A percentile compares a stretch with the other conserved stretches of the same genome.
Evolutionary conservation across 768 basidiomycete genomes (phyloP).

Genomic region (Tulasnella sp.): DNA sequence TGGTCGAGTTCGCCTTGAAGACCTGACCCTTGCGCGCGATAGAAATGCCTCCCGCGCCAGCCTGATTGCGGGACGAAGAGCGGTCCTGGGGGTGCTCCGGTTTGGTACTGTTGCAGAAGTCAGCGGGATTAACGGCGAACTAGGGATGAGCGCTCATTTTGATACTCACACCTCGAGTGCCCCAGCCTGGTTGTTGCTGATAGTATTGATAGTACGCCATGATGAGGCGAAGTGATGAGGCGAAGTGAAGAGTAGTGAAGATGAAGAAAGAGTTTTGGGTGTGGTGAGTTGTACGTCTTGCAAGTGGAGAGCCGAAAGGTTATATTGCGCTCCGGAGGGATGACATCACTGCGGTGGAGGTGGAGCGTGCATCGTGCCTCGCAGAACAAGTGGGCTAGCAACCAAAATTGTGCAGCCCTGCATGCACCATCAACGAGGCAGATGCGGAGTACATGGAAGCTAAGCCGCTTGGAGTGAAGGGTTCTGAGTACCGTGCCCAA

Average conservation of each 20-base stretch:
- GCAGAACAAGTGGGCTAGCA: background rate
- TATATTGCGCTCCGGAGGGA: background rate
- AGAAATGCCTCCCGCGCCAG: conserved; percentile 23
- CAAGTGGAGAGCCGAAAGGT: background rate
- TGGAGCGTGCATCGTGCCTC: background rate
- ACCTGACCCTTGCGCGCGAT: conserved; percentile 16
- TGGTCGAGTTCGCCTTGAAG: conserved; percentile 27
- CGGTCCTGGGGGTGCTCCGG: conserved; percentile 29
- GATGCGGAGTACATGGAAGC: background rate
- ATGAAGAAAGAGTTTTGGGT: background rate
- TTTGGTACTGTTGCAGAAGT: conserved; percentile 20
- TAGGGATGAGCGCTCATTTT: background rate
- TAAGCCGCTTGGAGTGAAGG: background rate
- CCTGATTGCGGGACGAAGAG: conserved; percentile 30
- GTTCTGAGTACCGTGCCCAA: background rate
- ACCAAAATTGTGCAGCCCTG: background rate
- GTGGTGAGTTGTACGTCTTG: background rate
- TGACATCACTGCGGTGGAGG: background rate
- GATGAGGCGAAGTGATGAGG: background rate
- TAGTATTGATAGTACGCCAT: background rate
- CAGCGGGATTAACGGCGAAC: background rate
- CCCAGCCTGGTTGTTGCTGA: conserved; percentile 26
- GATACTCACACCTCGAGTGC: conserved; percentile 23
- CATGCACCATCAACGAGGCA: background rate
- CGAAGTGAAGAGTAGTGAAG: background rate